These are phyloP conservation scores for Escovopsis weberi DNA, from an alignment of 2,329 filamentous ascomycete genomes.

Conservation along the genomic window DNA sequence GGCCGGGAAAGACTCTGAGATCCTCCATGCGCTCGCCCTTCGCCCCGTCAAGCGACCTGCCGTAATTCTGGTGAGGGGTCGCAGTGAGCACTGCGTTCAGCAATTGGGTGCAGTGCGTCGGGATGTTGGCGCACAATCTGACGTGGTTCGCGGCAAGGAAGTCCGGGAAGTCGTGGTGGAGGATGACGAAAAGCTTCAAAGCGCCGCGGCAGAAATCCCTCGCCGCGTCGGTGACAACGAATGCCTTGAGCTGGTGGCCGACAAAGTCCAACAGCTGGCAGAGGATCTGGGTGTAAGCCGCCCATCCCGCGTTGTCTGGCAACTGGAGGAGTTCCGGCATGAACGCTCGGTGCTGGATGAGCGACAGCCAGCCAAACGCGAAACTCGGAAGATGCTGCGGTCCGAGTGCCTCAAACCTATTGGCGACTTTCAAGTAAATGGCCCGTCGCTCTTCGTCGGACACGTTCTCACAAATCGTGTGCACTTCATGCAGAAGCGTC, in stretches of 20 bases:
- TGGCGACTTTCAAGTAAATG: slow-evolving; percentile 58
- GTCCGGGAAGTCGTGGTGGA: slow-evolving; percentile 91
- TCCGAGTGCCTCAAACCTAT: slow-evolving; percentile 57
- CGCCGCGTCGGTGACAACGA: slow-evolving; percentile 51
- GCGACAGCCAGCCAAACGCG: slow-evolving; percentile 66
- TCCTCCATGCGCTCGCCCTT: slow-evolving; percentile 69
- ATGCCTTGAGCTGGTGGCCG: slow-evolving; percentile 63
- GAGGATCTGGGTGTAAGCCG: slow-evolving; percentile 57
- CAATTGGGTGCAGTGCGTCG: slow-evolving; percentile 71
- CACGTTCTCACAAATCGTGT: slow-evolving; percentile 41
- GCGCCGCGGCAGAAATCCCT: slow-evolving; percentile 78
- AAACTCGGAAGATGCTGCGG: slow-evolving; percentile 71
- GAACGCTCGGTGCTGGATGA: slow-evolving; percentile 76
- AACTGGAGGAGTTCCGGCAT: slow-evolving; percentile 62
- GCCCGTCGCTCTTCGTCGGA: slow-evolving; percentile 48
- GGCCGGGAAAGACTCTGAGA: slow-evolving; percentile 50
- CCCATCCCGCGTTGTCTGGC: slow-evolving; percentile 59
- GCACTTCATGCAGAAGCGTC: slow-evolving; percentile 62
- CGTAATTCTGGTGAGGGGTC: slow-evolving; percentile 50
- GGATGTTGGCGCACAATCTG: slow-evolving; percentile 66
- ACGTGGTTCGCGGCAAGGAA: slow-evolving; percentile 82
- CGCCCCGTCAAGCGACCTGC: slow-evolving; percentile 56
- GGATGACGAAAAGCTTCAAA: slow-evolving; percentile 65
- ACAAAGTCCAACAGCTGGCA: slow-evolving; percentile 59
- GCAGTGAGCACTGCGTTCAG: slow-evolving; percentile 80